Percentiles rank a stretch among this genome's conserved stretches.
These are phyloP conservation scores for Solanum ahanhuiri DNA, from an alignment of 257 asterid genomes.

Conservation along the genomic window DNA sequence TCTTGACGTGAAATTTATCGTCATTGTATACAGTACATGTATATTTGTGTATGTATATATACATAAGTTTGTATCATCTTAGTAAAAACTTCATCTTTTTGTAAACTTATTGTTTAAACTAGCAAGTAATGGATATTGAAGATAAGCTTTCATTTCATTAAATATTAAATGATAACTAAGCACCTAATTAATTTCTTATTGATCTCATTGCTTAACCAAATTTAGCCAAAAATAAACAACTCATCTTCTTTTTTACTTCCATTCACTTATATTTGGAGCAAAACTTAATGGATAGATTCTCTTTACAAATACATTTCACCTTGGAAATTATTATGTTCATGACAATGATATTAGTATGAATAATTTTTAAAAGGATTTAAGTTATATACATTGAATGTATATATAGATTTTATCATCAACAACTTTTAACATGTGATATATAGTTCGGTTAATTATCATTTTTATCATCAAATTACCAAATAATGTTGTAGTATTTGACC, in stretches of 20 bases:
- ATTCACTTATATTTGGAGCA: slow-evolving; percentile 8
- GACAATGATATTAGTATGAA: not conserved
- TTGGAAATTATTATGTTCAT: not conserved
- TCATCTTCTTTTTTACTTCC: slow-evolving; percentile 16
- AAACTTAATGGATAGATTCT: slow-evolving; percentile 9
- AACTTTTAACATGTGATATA: not conserved
- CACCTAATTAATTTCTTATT: not conserved
- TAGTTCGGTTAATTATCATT: not conserved
- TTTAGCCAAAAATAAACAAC: slow-evolving; percentile 17
- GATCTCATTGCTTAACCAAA: slow-evolving; percentile 25
- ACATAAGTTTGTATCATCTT: not conserved
- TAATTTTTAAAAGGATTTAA: not conserved
- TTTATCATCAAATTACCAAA: not conserved
- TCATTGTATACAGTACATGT: not conserved
- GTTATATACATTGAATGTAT: not conserved
- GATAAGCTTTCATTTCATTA: not conserved
- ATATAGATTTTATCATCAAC: not conserved
- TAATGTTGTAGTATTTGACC: not conserved
- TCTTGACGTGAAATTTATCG: no score
- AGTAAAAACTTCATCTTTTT: not conserved
- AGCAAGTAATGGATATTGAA: not conserved
- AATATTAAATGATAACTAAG: not conserved
- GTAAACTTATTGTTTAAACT: not conserved
- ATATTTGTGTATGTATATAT: not conserved
- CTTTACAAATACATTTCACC: not conserved